phyloP scores from a whole-genome alignment of 73 alveolate genomes.

The Tetrahymena elliotti region DNA sequence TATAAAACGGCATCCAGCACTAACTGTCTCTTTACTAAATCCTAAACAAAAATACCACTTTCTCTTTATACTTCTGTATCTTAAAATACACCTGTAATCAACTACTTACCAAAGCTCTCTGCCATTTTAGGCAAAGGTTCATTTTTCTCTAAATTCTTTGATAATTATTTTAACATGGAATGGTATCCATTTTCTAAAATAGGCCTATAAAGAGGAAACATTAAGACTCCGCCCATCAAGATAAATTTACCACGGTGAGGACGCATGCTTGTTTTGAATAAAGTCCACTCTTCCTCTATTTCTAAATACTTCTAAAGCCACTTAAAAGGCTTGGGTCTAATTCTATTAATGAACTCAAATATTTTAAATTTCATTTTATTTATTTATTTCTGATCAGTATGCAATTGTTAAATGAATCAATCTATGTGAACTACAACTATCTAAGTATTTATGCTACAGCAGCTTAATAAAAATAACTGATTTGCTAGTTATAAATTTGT shows the following conservation, averaged over 20 bases:
- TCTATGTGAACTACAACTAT: background rate
- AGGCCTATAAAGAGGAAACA: background rate
- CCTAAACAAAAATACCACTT: background rate
- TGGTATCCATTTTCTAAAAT: background rate
- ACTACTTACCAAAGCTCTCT: background rate
- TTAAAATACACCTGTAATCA: background rate
- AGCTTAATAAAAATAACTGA: too few species aligned
- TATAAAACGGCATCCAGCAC: background rate
- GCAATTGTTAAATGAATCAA: background rate
- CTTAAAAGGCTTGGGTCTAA: background rate
- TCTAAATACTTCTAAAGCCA: background rate
- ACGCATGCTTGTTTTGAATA: background rate
- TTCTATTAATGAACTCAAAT: background rate
- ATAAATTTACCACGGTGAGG: background rate
- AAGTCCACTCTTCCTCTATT: background rate
- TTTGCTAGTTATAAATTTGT: background rate
- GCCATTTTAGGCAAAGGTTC: background rate
- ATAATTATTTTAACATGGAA: background rate
- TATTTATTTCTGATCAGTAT: background rate
- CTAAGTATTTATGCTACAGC: background rate
- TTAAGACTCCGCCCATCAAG: background rate
- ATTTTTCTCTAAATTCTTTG: background rate
- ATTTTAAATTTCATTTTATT: background rate
- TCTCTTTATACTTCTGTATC: background rate
- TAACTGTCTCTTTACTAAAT: background rate